Percentiles rank a stretch among this genome's conserved stretches.
phyloP scores from a whole-genome alignment of 2,329 filamentous ascomycete species.

The Bipolaris zeicola region DNA sequence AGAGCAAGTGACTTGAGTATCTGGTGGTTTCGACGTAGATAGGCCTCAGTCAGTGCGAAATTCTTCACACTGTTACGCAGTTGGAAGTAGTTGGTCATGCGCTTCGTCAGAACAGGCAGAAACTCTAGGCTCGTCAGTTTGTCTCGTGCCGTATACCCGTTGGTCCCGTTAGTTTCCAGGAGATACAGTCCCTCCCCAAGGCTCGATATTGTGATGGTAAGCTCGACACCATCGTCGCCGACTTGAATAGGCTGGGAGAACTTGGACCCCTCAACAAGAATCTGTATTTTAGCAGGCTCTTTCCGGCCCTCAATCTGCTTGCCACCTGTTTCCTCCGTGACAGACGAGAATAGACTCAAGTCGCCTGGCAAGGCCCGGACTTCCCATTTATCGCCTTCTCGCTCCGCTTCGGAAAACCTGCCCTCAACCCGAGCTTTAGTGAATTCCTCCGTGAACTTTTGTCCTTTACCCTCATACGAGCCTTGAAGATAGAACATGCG shows the following conservation, averaged over 20 bases:
- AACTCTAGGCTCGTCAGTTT: constrained; percentile 75
- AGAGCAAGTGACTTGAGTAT: constrained; percentile 73
- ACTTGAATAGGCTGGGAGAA: constrained; percentile 60
- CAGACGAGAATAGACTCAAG: constrained; percentile 64
- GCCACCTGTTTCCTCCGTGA: constrained; percentile 72
- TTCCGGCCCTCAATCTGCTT: constrained; percentile 67
- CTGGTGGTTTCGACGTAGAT: constrained; percentile 79
- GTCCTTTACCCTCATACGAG: constrained; percentile 76
- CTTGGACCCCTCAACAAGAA: constrained; percentile 73
- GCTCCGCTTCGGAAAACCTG: constrained; percentile 80
- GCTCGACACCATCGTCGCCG: constrained; percentile 66
- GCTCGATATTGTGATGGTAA: constrained; percentile 68
- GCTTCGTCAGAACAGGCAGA: constrained; percentile 72
- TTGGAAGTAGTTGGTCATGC: constrained; percentile 74
- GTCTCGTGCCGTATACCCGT: constrained; percentile 74
- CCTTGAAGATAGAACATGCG: constrained; percentile 71
- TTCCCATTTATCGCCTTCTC: constrained; percentile 81
- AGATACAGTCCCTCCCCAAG: constrained; percentile 61
- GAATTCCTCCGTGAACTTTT: constrained; percentile 81
- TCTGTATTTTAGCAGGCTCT: constrained; percentile 70
- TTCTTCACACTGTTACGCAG: constrained; percentile 72
- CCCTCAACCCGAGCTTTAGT: constrained; percentile 85
- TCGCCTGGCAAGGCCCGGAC: constrained; percentile 69
- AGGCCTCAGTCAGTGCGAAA: constrained; percentile 65
- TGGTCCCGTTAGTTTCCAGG: constrained; percentile 66